Evolutionary conservation across 1,139 yeast genomes (phyloP).

Genomic region (Candida sp.): DNA sequence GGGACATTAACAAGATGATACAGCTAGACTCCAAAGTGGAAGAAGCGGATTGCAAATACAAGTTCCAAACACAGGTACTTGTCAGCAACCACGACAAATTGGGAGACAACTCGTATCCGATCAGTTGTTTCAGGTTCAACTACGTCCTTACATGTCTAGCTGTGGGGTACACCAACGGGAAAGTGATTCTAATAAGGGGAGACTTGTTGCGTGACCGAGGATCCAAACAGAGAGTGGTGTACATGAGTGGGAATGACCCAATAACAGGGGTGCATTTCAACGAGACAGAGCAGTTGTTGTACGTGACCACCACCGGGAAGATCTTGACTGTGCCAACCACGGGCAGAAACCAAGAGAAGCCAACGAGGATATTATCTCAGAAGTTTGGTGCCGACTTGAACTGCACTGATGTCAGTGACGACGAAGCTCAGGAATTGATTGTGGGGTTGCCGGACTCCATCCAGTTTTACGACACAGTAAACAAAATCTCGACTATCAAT

Average conservation of each 20-base stretch:
- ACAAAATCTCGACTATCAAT: conserved; percentile 60
- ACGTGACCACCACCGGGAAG: conserved; percentile 71
- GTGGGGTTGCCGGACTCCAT: conserved; percentile 59
- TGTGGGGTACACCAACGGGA: conserved; percentile 89
- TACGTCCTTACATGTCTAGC: conserved; percentile 69
- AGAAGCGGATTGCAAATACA: conserved; percentile 25
- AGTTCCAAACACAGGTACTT: conserved; percentile 14
- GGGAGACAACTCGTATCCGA: conserved; percentile 65
- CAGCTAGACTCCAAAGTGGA: conserved; percentile 36
- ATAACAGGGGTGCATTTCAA: conserved; percentile 75
- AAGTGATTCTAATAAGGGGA: conserved; percentile 82
- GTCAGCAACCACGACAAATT: conserved; percentile 7
- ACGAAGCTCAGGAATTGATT: conserved; percentile 42
- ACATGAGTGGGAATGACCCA: conserved; percentile 68
- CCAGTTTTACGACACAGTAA: conserved; percentile 56
- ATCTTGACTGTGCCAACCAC: conserved; percentile 75
- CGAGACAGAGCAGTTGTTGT: conserved; percentile 47
- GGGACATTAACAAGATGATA: conserved; percentile 65
- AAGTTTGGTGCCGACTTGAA: conserved; percentile 72
- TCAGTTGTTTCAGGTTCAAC: conserved; percentile 66
- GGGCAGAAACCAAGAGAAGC: conserved; percentile 76
- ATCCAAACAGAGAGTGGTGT: conserved; percentile 80
- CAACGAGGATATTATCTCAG: conserved; percentile 65
- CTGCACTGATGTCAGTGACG: conserved; percentile 52
- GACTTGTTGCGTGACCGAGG: conserved; percentile 91